Evolutionary conservation across 2,329 filamentous ascomycete species (phyloP), one percentile per base, ranked within the genome.

Genomic region (Sporothrix schenckii): DNA sequence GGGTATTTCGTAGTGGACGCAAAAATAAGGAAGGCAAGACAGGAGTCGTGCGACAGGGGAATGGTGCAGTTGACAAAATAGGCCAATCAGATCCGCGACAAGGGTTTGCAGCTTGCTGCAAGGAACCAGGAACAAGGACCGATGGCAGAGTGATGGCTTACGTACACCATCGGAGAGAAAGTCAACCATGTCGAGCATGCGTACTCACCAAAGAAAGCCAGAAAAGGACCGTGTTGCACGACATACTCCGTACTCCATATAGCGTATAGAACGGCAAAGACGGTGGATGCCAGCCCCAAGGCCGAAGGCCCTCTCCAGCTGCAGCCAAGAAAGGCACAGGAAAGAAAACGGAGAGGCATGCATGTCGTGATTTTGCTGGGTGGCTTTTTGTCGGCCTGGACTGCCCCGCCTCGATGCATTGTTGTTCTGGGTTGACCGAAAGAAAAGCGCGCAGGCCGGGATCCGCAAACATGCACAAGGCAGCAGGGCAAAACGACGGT

Each of bases 41-140:
- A 68, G 41, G 53, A 53, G 65, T 14, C 65, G 65, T 67, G 65
- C 65, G 21, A 56, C 39, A 58, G 41, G 66, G 41, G 39, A 30
- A 44, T 60, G 39, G 52, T 49, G 53, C 39, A 24, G 53, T 50
- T 3, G 41, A 60, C 41, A 4, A 21, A 39, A 27, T 16, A 10
- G 19, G 5, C 66, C 66, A 69, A 69, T 60, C 54, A 61, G 27
- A n/a, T 27, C 44, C 66, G 47, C 41, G 16, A 49, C 24, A 27
- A 56, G 34, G 52, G 66, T 16, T 34, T 50, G 66, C 41, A 60
- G 54, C 53, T 44, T 39, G 53, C 66, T 68, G 66, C 66, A 60
- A 69, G 66, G 53, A 61, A 69, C 66, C 49, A 67, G 65, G 65
- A 56, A 67, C 65, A 67, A 34, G 65, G 63, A 53, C 63, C 49